Evolutionary conservation across 805 yeast genomes (phyloP).

Genomic region (Wickerhamomyces pijperi): DNA sequence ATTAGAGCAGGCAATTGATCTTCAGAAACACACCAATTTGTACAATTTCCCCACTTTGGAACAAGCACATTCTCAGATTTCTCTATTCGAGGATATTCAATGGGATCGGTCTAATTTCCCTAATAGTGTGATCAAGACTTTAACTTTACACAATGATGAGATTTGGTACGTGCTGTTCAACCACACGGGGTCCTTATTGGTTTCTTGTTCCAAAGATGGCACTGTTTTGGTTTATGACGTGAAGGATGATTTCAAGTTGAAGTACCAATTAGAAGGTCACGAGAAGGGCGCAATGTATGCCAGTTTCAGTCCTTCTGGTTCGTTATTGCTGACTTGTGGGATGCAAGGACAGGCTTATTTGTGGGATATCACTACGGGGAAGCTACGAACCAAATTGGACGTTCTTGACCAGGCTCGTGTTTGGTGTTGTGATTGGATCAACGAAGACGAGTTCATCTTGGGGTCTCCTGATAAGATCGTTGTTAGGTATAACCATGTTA

Average conservation of each 20-base stretch:
- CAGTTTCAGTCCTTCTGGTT: conserved; percentile 69
- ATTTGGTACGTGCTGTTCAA: conserved; percentile 80
- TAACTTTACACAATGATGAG: conserved; percentile 53
- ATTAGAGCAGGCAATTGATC: conserved; percentile 37
- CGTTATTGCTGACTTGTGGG: conserved; percentile 56
- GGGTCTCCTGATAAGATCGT: conserved; percentile 72
- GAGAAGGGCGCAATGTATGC: conserved; percentile 49
- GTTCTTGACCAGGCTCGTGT: conserved; percentile 21
- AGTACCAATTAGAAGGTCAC: conserved; percentile 31
- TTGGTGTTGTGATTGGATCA: conserved; percentile 64
- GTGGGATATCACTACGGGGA: conserved; percentile 46
- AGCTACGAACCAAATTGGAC: conserved; percentile 12
- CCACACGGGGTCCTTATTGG: conserved; percentile 63
- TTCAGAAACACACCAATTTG: conserved; percentile 29
- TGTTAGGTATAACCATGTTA: conserved; percentile 30
- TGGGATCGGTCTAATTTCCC: conserved; percentile 32
- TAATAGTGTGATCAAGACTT: conserved; percentile 30
- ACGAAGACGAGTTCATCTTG: conserved; percentile 44
- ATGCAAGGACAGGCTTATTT: conserved; percentile 60
- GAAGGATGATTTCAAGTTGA: conserved; percentile 28
- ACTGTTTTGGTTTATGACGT: conserved; percentile 58
- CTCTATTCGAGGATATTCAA: conserved; percentile 26
- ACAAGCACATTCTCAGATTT: conserved; percentile 5
- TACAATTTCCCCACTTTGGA: conserved; percentile 22
- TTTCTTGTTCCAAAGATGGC: conserved; percentile 67